These are phyloP conservation scores for Ogataea philodendri DNA, from an alignment of 805 yeast species.

Conservation along the genomic window DNA sequence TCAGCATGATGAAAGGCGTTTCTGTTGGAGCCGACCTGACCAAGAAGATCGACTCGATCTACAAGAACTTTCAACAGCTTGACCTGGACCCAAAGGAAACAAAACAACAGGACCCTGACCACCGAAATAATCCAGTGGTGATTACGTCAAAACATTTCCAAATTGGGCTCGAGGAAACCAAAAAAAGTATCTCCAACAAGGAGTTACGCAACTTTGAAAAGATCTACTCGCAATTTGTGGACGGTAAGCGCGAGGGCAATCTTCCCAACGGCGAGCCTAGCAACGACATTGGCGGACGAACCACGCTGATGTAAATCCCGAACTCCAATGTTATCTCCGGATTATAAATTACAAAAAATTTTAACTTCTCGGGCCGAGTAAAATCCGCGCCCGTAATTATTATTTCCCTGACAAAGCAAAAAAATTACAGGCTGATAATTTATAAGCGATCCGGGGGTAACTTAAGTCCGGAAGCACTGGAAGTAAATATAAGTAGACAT, in stretches of 20 bases:
- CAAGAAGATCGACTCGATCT: conserved; percentile 22
- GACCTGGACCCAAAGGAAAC: background rate
- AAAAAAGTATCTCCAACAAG: conserved; percentile 79
- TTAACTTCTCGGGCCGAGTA: background rate
- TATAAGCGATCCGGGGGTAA: too few relatives aligned
- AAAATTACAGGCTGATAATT: too few relatives aligned
- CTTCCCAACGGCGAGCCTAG: conserved; percentile 86
- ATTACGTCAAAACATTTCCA: conserved; percentile 56
- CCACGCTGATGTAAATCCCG: conserved; percentile 65
- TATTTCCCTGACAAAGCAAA: background rate
- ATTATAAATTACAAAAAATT: conserved; percentile 5
- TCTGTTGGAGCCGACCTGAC: conserved; percentile 17
- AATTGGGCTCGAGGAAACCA: conserved; percentile 69
- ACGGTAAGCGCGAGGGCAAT: conserved; percentile 67
- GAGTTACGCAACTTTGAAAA: conserved; percentile 61
- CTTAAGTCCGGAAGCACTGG: too few relatives aligned
- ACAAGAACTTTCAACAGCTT: conserved; percentile 11
- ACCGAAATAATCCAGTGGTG: conserved; percentile 32
- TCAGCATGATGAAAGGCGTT: conserved; percentile 18
- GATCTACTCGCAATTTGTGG: conserved; percentile 70
- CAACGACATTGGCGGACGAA: conserved; percentile 78
- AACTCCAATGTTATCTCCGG: conserved; percentile 2
- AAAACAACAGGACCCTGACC: background rate
- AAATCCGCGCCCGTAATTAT: background rate
- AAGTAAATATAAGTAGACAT: too few relatives aligned